Evolutionary conservation across 352 stramenopile genomes (phyloP), one percentile per base, ranked within the genome.

Genomic region (Phytophthora pseudosyringae): DNA sequence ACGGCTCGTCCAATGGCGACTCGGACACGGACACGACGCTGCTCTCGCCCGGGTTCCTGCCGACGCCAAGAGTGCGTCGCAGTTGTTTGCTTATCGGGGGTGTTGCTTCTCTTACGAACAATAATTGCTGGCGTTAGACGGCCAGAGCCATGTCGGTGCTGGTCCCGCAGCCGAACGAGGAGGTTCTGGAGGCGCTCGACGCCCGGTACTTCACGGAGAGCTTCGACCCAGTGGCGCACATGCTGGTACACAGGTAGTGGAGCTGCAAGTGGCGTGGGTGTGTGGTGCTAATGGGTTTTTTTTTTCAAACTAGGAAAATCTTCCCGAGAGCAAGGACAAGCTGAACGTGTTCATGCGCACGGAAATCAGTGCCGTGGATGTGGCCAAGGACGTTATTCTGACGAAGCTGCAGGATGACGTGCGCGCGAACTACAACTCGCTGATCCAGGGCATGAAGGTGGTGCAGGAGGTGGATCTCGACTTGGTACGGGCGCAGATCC

Each of bases 391-490:
- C 47, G 73, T 89, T 5, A 85, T 96, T 55, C 52, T 90, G 32
- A 59, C 76, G 0, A 86, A 88, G 18, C 60, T 96, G n/a, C 85
- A 89, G n/a, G 83, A 94, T 35, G 84, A 95, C 13, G 86, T 96
- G 44, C 88, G 85, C 3, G 73, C 73, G 7, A 95, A 96, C 44
- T 83, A 94, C 57, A 81, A 76, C 41, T 71, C 85, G 31, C 81
- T 96, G 25, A 93, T 95, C 54, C 75, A 94, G 63, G 88, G 88
- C 15, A 93, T 96, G 83, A 94, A 90, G 38, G 83, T 92, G 26
- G 88, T 96, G 41, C 85, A 96, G 41, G 87, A 96, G 32, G 88
- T 96, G 21, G 88, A 96, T 64, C 62, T 96, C 16, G 86, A 96
- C 58, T 71, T 96, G 29, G 77, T 93, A 45, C 79, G 84, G 36